phyloP scores from a whole-genome alignment of 345 rosid species.

The Pugionium dolabratum region DNA sequence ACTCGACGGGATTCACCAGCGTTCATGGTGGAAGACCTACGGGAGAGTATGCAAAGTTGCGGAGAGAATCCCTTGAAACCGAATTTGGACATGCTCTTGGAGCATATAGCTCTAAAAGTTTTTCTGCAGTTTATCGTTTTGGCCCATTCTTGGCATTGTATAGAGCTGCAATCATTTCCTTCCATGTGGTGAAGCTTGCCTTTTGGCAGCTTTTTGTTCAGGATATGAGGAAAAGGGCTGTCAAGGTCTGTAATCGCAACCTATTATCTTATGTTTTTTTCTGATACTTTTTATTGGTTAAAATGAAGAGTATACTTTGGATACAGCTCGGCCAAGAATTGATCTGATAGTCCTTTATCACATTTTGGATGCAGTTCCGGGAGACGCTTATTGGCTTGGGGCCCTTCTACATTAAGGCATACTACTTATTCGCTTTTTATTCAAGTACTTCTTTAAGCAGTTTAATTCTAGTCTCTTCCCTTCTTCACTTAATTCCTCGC shows the following conservation, averaged over 20 bases:
- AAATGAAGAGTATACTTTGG: not conserved
- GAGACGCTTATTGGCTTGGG: slow-evolving; percentile 83
- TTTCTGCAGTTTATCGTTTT: slow-evolving; percentile 59
- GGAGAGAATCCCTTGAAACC: slow-evolving; percentile 95
- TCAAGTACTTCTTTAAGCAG: not conserved
- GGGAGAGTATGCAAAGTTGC: slow-evolving; percentile 75
- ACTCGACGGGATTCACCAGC: slow-evolving; percentile 61
- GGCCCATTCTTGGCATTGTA: slow-evolving; percentile 88
- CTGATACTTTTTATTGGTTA: slow-evolving; percentile 2
- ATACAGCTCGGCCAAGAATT: not conserved
- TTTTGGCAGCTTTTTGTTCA: slow-evolving; percentile 65
- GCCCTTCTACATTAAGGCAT: slow-evolving; percentile 91
- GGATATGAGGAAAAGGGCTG: slow-evolving; percentile 74
- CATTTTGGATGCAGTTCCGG: slow-evolving; percentile 67
- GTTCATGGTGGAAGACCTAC: slow-evolving; percentile 86
- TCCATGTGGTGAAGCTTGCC: slow-evolving; percentile 71
- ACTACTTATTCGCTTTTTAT: slow-evolving; percentile 30
- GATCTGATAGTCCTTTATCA: slow-evolving; percentile 10
- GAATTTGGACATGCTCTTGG: slow-evolving; percentile 81
- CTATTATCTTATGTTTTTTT: slow-evolving; percentile 17
- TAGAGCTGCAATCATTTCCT: slow-evolving; percentile 85
- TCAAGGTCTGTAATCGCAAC: slow-evolving; percentile 47
- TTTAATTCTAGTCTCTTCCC: not conserved
- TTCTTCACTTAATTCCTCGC: not conserved
- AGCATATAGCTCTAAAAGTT: slow-evolving; percentile 60